A percentile compares a stretch with the other conserved stretches of the same genome.
Evolutionary conservation across 1,139 yeast genomes (phyloP).

Genomic region (Sporopachydermia cereana): DNA sequence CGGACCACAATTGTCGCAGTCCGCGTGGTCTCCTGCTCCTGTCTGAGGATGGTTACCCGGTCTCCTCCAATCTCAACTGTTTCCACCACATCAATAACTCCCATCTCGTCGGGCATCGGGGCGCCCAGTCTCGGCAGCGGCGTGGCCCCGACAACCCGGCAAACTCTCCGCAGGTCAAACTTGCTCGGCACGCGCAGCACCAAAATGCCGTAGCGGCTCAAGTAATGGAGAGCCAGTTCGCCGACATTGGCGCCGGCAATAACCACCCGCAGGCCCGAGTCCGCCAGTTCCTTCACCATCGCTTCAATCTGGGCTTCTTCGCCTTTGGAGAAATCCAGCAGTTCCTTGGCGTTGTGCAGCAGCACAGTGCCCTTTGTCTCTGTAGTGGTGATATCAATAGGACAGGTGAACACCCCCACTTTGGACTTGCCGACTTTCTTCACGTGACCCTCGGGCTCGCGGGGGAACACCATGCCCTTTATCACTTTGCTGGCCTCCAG

Average conservation of each 20-base stretch:
- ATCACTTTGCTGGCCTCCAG: slow-evolving; percentile 65
- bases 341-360: slow-evolving; percentile 90
- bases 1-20: slow-evolving; percentile 89
- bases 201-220: slow-evolving; percentile 75
- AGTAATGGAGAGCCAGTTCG: slow-evolving; percentile 83
- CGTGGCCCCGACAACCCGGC: slow-evolving; percentile 96
- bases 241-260: slow-evolving; percentile 92
- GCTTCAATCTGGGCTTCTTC: slow-evolving; percentile 91
- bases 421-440: slow-evolving; percentile 60
- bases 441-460: slow-evolving; percentile 88
- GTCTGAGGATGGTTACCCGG: slow-evolving; percentile 89
- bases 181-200: slow-evolving; percentile 87
- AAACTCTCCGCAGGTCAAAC: slow-evolving; percentile 84
- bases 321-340: slow-evolving; percentile 92
- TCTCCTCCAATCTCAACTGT: slow-evolving; percentile 96
- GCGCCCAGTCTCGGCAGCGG: slow-evolving; percentile 94
- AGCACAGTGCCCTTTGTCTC: slow-evolving; percentile 97
- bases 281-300: slow-evolving; percentile 72
- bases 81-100: slow-evolving; percentile 76
- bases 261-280: slow-evolving; percentile 77
- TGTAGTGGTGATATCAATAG: slow-evolving; percentile 86
- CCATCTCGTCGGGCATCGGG: slow-evolving; percentile 92
- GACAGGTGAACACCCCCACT: slow-evolving; percentile 89
- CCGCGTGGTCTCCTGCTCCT: slow-evolving; percentile 52
- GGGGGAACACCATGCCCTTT: slow-evolving; percentile 96